These are phyloP conservation scores for Heterobasidion parviporum DNA, from an alignment of 1,284 basidiomycete genomes.

Conservation along the genomic window DNA sequence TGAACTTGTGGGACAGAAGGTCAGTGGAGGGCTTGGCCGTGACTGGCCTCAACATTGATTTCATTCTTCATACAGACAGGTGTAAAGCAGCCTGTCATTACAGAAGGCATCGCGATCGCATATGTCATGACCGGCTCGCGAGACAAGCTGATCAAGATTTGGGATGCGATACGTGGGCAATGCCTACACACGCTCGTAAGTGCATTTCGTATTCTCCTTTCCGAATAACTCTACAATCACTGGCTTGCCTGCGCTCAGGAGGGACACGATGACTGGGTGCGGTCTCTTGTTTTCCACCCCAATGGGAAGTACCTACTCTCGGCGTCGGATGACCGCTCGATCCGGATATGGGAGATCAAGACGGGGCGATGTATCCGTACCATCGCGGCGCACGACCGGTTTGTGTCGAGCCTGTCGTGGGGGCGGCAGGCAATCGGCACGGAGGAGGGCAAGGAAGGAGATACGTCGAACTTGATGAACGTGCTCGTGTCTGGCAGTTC, in stretches of 20 bases:
- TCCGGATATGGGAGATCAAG: conserved; percentile 69
- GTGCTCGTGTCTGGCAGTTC: conserved; percentile 63
- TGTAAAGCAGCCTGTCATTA: conserved; percentile 3
- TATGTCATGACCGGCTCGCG: conserved; percentile 63
- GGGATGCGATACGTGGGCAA: conserved; percentile 62
- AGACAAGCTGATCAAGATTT: conserved; percentile 68
- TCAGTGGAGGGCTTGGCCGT: conserved; percentile 3
- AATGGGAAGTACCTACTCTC: conserved; percentile 67
- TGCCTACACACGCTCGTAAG: conserved; percentile 58
- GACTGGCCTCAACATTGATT: neutral
- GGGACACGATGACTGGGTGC: conserved; percentile 68
- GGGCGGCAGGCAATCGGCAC: conserved; percentile 41
- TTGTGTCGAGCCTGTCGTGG: conserved; percentile 62
- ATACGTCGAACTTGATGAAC: conserved; percentile 40
- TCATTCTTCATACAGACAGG: neutral
- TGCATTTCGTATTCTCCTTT: conserved; percentile 1
- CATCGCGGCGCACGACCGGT: conserved; percentile 65
- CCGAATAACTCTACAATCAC: neutral
- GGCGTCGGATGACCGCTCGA: conserved; percentile 70
- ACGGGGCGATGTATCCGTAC: conserved; percentile 61
- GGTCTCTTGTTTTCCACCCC: conserved; percentile 63
- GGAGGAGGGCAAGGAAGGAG: conserved; percentile 24
- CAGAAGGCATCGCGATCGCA: conserved; percentile 16
- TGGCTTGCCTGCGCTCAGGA: conserved; percentile 21
- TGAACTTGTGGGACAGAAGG: conserved; percentile 20